A percentile compares a stretch with the other conserved stretches of the same genome.
phyloP scores from a whole-genome alignment of 1,139 yeast genomes.

The Wickerhamomyces sp. region DNA sequence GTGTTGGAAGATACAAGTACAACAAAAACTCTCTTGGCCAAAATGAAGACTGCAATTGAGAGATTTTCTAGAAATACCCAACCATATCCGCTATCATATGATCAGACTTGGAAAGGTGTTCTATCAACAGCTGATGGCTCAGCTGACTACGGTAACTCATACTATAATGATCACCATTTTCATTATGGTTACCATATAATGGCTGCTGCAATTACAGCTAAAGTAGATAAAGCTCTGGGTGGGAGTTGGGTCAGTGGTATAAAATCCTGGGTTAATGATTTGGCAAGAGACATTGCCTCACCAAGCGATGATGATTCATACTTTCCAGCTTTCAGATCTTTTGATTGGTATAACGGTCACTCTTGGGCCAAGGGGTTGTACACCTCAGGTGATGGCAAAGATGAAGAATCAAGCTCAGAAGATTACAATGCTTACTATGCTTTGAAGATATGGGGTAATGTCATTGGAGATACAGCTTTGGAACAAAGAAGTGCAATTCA shows the following conservation, averaged over 20 bases:
- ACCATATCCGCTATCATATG: constrained; percentile 56
- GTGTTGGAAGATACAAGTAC: constrained; percentile 45
- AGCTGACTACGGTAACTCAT: constrained; percentile 70
- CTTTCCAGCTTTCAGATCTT: constrained; percentile 73
- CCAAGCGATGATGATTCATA: constrained; percentile 49
- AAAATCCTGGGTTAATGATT: constrained; percentile 51
- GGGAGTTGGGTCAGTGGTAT: constrained; percentile 50
- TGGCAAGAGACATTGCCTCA: constrained; percentile 68
- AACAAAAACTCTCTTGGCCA: constrained; percentile 43
- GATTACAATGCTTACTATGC: constrained; percentile 74
- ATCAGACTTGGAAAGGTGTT: constrained; percentile 68
- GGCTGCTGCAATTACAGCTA: constrained; percentile 61
- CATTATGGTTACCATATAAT: constrained; percentile 77
- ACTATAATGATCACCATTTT: constrained; percentile 78
- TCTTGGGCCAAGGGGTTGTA: constrained; percentile 80
- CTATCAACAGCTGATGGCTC: constrained; percentile 54
- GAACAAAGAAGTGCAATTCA: constrained; percentile 55
- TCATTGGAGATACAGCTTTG: constrained; percentile 47
- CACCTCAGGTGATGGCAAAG: constrained; percentile 72
- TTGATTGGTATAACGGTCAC: constrained; percentile 77
- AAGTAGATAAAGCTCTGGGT: constrained; percentile 43
- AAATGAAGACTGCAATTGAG: constrained; percentile 53
- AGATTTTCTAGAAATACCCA: constrained; percentile 54
- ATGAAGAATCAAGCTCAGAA: constrained; percentile 74
- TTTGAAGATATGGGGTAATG: constrained; percentile 63